Percentiles rank a stretch among this genome's conserved stretches.
These are phyloP conservation scores for Colletotrichum cordylinicola DNA, from an alignment of 2,329 filamentous ascomycete species.

Conservation along the genomic window DNA sequence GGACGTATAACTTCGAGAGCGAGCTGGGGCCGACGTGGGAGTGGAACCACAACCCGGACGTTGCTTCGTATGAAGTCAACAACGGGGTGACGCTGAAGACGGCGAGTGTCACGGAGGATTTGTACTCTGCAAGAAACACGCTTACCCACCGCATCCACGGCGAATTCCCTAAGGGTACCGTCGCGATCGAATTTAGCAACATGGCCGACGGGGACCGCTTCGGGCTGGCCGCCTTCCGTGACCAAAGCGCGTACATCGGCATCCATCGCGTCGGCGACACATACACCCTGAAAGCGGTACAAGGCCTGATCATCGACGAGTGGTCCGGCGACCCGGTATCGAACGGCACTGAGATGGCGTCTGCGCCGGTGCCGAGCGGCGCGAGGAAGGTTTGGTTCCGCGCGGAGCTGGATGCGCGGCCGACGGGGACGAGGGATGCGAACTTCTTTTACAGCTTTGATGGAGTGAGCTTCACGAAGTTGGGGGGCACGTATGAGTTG, in stretches of 20 bases:
- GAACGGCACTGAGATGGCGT: constrained; percentile 25
- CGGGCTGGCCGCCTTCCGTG: constrained; percentile 59
- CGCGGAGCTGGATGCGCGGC: constrained; percentile 28
- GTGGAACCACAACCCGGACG: constrained; percentile 68
- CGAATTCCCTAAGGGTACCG: constrained; percentile 51
- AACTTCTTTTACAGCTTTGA: constrained; percentile 29
- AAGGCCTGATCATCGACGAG: constrained; percentile 43
- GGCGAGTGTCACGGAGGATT: constrained; percentile 56
- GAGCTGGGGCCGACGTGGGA: constrained; percentile 56
- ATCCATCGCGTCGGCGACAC: constrained; percentile 42
- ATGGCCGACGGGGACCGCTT: constrained; percentile 58
- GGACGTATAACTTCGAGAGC: constrained; percentile 50
- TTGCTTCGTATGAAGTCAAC: constrained; percentile 46
- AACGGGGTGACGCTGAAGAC: constrained; percentile 53
- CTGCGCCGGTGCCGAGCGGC: constrained; percentile 24
- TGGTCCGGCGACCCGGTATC: constrained; percentile 25
- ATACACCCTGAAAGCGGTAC: constrained; percentile 37
- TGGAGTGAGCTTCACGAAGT: constrained; percentile 27
- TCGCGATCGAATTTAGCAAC: constrained; percentile 51
- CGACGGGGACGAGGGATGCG: constrained; percentile 24
- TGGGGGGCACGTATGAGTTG: constrained; percentile 40
- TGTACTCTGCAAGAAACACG: constrained; percentile 53
- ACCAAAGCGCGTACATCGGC: constrained; percentile 58
- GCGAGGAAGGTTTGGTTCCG: constrained; percentile 27
- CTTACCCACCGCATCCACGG: constrained; percentile 52